Evolutionary conservation across 2,329 filamentous ascomycete species (phyloP), one percentile per base, ranked within the genome.

Genomic region (Escovopsis weberi): DNA sequence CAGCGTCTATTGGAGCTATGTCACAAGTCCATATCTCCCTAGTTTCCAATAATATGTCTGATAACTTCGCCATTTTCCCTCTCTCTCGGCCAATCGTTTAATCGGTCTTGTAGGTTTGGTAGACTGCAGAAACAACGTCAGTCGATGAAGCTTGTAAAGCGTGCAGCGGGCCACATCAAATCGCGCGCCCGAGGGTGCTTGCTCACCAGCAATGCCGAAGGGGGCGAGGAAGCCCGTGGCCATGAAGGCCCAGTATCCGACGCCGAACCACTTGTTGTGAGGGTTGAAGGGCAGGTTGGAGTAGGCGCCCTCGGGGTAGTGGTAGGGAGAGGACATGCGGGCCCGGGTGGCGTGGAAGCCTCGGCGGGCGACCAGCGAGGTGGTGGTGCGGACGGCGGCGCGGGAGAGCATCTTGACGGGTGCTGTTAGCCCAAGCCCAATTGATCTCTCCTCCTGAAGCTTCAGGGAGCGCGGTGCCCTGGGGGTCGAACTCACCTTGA

Each of bases 221-320:
- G 79, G 79, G 44, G 69, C 57, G 53, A 68, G 59, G 64, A 80
- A 80, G 48, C 74, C 74, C 48, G 65, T 60, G 55, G 56, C 60
- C 56, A 63, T 61, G 71, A 84, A 91, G 50, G 62, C 61, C 82
- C 86, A 93, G 80, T 83, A 98, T 67, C 81, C 75, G 55, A 85
- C 49, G 52, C 70, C 76, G 64, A 98, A 98, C 69, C 74, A 83
- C 69, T 80, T 85, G 62, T 80, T 89, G 70, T 85, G 74, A 53
- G 91, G 84, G 75, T 98, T 94, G 80, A 98, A 98, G 53, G 91
- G 91, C 53, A 98, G 69, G 77, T 95, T 96, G 73, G 75, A 81
- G 68, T 86, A 83, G 59, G 89, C 85, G 52, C 89, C 91, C 73
- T 96, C 89, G 56, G 89, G 82, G 74, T 98, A 98, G 75, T 98